These are phyloP conservation scores for Fraxinus albicans DNA, from an alignment of 305 asterid species.

Conservation along the genomic window DNA sequence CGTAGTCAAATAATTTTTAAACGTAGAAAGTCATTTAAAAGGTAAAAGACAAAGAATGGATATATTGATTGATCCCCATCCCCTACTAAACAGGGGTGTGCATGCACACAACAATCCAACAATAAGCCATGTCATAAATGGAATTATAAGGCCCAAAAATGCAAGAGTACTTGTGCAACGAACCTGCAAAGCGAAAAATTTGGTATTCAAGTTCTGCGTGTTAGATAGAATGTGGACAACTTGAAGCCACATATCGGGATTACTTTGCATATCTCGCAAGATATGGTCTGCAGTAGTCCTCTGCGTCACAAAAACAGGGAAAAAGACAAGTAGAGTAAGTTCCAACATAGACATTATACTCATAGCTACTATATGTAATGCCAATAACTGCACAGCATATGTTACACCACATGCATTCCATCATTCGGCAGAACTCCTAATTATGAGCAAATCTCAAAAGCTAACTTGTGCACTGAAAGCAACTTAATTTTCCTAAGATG, in stretches of 20 bases:
- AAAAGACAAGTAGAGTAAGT: slow-evolving; percentile 1
- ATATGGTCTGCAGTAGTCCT: slow-evolving; percentile 91
- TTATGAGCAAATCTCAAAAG: slow-evolving; percentile 6
- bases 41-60: neutral
- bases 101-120: neutral
- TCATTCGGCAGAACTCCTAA: neutral
- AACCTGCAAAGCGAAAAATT: slow-evolving; percentile 93
- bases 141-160: neutral
- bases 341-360: neutral
- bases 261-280: slow-evolving; percentile 88
- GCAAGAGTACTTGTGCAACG: slow-evolving; percentile 13
- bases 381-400: neutral
- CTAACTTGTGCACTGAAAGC: slow-evolving; percentile 1
- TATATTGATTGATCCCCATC: neutral
- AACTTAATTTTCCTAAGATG: neutral
- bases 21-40: neutral
- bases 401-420: slow-evolving; percentile 1
- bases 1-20: neutral
- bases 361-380: neutral
- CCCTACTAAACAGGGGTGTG: neutral
- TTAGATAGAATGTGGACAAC: slow-evolving; percentile 90
- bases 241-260: slow-evolving; percentile 99
- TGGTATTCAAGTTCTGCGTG: slow-evolving; percentile 79
- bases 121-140: neutral
- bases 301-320: slow-evolving; percentile 41